phyloP scores from a whole-genome alignment of 1,284 basidiomycete species.

The Trichosporon coremiiforme region DNA sequence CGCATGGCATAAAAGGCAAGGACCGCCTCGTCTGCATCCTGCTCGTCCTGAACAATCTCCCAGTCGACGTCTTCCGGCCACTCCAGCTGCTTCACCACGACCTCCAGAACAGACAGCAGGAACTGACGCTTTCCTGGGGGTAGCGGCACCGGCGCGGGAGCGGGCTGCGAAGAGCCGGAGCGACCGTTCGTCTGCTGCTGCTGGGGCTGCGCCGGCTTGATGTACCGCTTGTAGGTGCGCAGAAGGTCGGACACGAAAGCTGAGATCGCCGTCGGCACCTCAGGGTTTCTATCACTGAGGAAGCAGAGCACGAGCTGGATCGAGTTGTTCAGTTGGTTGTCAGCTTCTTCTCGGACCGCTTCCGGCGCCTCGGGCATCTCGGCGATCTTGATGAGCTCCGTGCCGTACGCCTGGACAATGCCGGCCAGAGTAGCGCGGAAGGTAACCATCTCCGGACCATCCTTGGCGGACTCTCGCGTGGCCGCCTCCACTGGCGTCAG shows the following conservation, averaged over 20 bases:
- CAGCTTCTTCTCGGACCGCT: constrained; percentile 71
- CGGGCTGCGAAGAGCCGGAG: constrained; percentile 30
- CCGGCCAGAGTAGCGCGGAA: constrained; percentile 89
- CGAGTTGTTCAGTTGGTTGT: constrained; percentile 67
- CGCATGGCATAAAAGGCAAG: constrained; percentile 82
- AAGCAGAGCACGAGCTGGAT: constrained; percentile 85
- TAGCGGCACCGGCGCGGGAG: constrained; percentile 55
- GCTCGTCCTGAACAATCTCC: constrained; percentile 75
- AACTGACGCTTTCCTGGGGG: constrained; percentile 73
- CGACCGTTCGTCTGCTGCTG: constrained; percentile 32
- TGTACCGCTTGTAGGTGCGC: constrained; percentile 56
- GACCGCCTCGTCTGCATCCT: constrained; percentile 84
- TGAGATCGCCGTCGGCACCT: constrained; percentile 81
- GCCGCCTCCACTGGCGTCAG: constrained; percentile 75
- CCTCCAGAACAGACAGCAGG: constrained; percentile 74
- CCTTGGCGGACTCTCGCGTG: constrained; percentile 67
- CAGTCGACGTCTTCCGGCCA: constrained; percentile 73
- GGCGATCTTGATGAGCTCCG: constrained; percentile 79
- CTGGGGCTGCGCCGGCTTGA: constrained; percentile 26
- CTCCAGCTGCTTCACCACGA: constrained; percentile 73
- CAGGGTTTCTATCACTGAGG: constrained; percentile 84
- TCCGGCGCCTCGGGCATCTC: constrained; percentile 61
- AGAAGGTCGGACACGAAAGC: constrained; percentile 76
- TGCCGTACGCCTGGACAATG: constrained; percentile 77
- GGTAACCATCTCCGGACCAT: constrained; percentile 72